These are phyloP conservation scores for Candida oleophila DNA, from an alignment of 805 yeast genomes.

Conservation along the genomic window DNA sequence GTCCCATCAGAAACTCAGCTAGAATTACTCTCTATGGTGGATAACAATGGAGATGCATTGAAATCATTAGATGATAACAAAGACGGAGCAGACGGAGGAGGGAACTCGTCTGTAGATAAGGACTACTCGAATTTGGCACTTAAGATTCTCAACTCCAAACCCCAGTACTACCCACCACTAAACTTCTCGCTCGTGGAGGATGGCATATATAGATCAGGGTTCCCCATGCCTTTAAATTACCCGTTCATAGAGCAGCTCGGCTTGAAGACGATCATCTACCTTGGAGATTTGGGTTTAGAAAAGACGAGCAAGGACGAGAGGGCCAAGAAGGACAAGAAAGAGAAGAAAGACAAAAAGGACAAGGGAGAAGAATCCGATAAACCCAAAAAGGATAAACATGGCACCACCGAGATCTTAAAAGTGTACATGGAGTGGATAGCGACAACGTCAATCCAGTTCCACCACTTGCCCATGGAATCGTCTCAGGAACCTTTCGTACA, in stretches of 20 bases:
- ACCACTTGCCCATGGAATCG: slow-evolving; percentile 63
- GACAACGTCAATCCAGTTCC: slow-evolving; percentile 50
- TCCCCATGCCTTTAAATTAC: slow-evolving; percentile 85
- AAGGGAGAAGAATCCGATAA: slow-evolving; percentile 18
- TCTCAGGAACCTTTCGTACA: slow-evolving; percentile 74
- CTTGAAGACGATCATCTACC: slow-evolving; percentile 75
- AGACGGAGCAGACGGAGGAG: background rate
- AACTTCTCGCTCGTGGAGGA: slow-evolving; percentile 89
- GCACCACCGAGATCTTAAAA: slow-evolving; percentile 47
- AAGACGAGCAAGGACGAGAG: slow-evolving; percentile 16
- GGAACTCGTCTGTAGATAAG: too few relatives aligned
- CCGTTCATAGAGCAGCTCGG: slow-evolving; percentile 71
- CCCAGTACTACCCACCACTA: slow-evolving; percentile 75
- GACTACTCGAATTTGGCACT: slow-evolving; percentile 7
- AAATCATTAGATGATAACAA: too few relatives aligned
- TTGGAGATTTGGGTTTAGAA: slow-evolving; percentile 59
- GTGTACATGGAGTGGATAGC: slow-evolving; percentile 72
- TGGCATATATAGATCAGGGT: slow-evolving; percentile 86
- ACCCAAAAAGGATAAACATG: slow-evolving; percentile 39
- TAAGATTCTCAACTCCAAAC: slow-evolving; percentile 12
- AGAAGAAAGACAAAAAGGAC: slow-evolving; percentile 10
- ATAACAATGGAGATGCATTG: background rate
- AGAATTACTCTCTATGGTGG: slow-evolving; percentile 11
- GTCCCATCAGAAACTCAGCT: slow-evolving; percentile 9
- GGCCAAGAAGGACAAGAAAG: slow-evolving; percentile 10